A percentile compares a stretch with the other conserved stretches of the same genome.
These are phyloP conservation scores for Komagataella phaffii DNA, from an alignment of 805 yeast species.

Conservation along the genomic window DNA sequence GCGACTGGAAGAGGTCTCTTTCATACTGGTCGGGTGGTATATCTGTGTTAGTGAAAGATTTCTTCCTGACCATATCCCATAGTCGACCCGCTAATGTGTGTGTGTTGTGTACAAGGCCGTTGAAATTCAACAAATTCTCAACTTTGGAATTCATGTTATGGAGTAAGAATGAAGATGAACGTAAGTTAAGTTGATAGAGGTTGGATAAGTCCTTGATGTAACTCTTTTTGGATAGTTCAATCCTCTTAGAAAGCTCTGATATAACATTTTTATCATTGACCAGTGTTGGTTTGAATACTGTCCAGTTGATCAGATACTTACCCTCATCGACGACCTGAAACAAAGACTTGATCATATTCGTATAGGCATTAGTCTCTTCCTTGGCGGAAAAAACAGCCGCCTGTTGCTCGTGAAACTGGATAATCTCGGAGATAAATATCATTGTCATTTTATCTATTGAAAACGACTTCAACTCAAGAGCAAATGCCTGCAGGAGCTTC, in stretches of 20 bases:
- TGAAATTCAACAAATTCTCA: not conserved
- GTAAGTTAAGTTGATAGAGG: not conserved
- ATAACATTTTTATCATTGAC: not conserved
- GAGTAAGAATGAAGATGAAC: not conserved
- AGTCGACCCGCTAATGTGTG: not conserved
- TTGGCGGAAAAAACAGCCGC: not conserved
- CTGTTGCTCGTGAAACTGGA: not conserved
- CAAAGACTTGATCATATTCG: not conserved
- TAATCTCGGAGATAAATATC: not conserved
- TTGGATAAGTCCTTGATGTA: not conserved
- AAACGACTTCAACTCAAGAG: not conserved
- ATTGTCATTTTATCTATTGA: not conserved
- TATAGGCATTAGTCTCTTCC: not conserved
- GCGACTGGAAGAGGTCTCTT: not conserved
- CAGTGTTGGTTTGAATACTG: not conserved
- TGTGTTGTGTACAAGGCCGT: not conserved
- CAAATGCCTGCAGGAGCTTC: not conserved
- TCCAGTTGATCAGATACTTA: not conserved
- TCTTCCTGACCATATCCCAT: not conserved
- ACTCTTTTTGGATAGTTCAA: not conserved
- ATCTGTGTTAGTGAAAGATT: not conserved
- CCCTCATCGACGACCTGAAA: not conserved
- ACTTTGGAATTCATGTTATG: not conserved
- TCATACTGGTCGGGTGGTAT: not conserved
- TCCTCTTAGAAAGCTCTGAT: not conserved